Evolutionary conservation across 1,284 basidiomycete genomes (phyloP), one percentile per base, ranked within the genome.

Genomic region (Wolfiporia cocos): DNA sequence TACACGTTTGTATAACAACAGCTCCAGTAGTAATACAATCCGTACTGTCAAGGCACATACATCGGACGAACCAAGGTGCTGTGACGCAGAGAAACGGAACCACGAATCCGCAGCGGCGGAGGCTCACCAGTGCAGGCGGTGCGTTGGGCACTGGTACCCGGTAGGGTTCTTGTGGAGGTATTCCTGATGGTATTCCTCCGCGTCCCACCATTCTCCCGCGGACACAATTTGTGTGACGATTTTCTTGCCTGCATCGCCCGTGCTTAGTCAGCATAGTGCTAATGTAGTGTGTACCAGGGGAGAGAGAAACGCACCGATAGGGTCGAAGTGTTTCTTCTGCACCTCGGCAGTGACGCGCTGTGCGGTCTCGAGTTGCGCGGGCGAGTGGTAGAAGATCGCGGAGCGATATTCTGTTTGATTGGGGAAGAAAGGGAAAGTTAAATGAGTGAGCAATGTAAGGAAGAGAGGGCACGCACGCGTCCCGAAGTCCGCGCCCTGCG

Each of bases 171-270:
- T 80, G 64, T 82, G 79, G 6, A 92, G 68, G 58, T 92, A 93
- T 35, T 87, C 67, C 59, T 93, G 91, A 63, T 94, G 92, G 58
- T 93, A 91, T 12, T 78, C 73, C 61, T 95, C 92, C 0, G 86
- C 92, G 44, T 87, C 70, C 67, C 78, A 92, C 89, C 89, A 95
- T 30, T 70, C 62, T 0, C 76, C 77, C 2, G 80, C 84, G 0
- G 72, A 57, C 4, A 68, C 53, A 48, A 94, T 86, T 49, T 81
- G 66, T 0, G 93, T 96, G 1, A 82, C 85, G 45, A 98, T 92
- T 58, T 74, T 81, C 64, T 74, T 57, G 28, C 81, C 57, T 58
- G 45, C n/a, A 28, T 11, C 7, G 14, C 17, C 29, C 14, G 3
- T 37, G 20, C 14, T 20, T 23, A 15, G 31, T 12, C 9, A 12